Evolutionary conservation across 768 basidiomycete genomes (phyloP).

Genomic region (Tricholoma matsutake): DNA sequence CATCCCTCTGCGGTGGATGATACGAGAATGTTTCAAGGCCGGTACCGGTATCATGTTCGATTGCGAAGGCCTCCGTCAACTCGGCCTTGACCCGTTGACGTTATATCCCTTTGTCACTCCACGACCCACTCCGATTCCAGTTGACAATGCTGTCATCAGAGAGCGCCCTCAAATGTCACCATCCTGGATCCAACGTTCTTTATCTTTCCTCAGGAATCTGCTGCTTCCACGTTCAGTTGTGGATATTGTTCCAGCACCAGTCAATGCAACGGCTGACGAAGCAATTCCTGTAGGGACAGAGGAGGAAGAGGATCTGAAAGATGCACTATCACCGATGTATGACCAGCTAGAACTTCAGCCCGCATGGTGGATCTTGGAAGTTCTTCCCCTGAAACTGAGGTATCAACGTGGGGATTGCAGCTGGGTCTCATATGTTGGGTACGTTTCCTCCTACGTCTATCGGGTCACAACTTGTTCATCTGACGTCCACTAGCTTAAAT

Average conservation of each 20-base stretch:
- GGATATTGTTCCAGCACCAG: not conserved
- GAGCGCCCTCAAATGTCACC: not conserved
- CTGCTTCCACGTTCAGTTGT: conserved; percentile 8
- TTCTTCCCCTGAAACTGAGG: conserved; percentile 34
- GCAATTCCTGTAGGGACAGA: conserved; percentile 19
- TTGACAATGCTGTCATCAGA: conserved; percentile 6
- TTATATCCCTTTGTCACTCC: conserved; percentile 35
- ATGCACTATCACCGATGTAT: conserved; percentile 45
- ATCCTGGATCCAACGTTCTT: not conserved
- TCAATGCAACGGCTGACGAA: not conserved
- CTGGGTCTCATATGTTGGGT: conserved; percentile 22
- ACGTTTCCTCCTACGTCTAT: not conserved
- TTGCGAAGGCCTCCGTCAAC: conserved; percentile 36
- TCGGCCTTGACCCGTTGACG: conserved; percentile 41
- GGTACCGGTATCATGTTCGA: conserved; percentile 61
- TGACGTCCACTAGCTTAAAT: conserved; percentile 22
- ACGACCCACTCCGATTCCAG: conserved; percentile 28
- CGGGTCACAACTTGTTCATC: not conserved
- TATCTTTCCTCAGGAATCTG: not conserved
- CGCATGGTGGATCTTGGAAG: conserved; percentile 62
- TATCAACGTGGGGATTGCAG: conserved; percentile 30
- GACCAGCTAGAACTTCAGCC: conserved; percentile 44
- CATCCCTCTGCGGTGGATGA: conserved; percentile 64
- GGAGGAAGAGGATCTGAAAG: conserved; percentile 53
- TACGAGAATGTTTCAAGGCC: conserved; percentile 59